Base-by-base conservation (phyloP, 2,329 filamentous ascomycete genomes). In the Atkinsonella texensis region DNA sequence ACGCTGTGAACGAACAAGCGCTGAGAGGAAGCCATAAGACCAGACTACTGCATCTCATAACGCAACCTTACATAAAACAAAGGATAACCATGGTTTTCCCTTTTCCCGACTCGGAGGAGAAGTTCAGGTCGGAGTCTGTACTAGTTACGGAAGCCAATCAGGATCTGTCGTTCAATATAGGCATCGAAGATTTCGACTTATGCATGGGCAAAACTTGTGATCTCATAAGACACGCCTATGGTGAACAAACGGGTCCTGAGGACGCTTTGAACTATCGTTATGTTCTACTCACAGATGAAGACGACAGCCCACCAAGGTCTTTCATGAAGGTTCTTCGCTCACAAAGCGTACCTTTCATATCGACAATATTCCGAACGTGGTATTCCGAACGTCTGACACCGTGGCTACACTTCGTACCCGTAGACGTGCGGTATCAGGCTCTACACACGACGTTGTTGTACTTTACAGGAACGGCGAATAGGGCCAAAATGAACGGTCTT, bases 361-460 rank as follows among this genome's bases (percentile, higher is more conserved):
- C 80, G 1, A 81, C 81, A 0, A 72, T 91, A 7, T 91, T 90
- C 65, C 77, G 81, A 23, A 81, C 88, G 61, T 94, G 88, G 88
- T 87, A 84, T 65, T 84, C 87, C 53, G 81, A 83, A 48, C 79
- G 88, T 6, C 67, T 93, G 15, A 77, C 75, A 53, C 79, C 87
- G 0, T 94, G 87, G 87, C 70, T 83, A 44, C 87, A 94, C 63
- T 93, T 89, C 59, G 83, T 91, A 1, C 88, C 88, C 9, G 68
- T 90, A 15, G 87, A 93, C 62, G 58, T 84, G 1, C 76, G 87
- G 3, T 80, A 86, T 18, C 85, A 89, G 54, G 85, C 79, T 1
- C 68, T 93, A 41, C 88, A 86, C 71, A 81, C 80, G 55, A 87
- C 83, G 0, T 66, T 90, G 50, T 78, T 84, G 0, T 93, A 89